Percentiles rank a stretch among this genome's conserved stretches.
phyloP scores from a whole-genome alignment of 345 rosid genomes.

The Gossypium turneri region DNA sequence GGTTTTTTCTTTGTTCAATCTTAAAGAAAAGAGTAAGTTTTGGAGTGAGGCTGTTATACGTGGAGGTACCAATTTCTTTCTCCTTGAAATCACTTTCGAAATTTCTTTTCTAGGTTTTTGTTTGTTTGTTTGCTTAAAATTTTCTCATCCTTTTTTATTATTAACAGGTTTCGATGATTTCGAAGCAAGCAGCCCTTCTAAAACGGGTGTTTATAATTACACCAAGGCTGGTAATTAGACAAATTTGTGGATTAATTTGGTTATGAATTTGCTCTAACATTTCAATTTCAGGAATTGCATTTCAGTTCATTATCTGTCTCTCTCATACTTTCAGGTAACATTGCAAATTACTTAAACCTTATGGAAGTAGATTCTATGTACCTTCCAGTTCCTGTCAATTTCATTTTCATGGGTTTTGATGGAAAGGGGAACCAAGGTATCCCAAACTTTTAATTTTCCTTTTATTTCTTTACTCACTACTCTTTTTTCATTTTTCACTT shows the following conservation, averaged over 20 bases:
- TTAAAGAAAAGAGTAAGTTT: constrained; percentile 76
- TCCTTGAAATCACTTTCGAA: neutral
- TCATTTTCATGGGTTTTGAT: constrained; percentile 91
- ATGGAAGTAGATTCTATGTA: constrained; percentile 84
- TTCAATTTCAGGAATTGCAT: neutral
- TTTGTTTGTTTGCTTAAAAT: constrained; percentile 4
- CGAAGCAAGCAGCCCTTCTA: constrained; percentile 50
- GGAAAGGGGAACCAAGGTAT: constrained; percentile 96
- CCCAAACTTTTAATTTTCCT: neutral
- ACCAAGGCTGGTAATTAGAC: constrained; percentile 68
- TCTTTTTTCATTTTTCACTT: neutral
- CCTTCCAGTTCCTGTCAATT: constrained; percentile 91
- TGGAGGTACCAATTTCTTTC: constrained; percentile 32
- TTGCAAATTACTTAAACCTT: constrained; percentile 81
- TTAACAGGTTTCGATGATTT: constrained; percentile 63
- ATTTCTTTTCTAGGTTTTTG: neutral
- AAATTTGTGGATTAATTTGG: neutral
- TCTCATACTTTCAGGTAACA: constrained; percentile 43
- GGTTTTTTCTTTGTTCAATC: constrained; percentile 84
- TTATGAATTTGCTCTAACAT: neutral
- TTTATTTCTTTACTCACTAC: neutral
- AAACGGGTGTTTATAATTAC: constrained; percentile 59
- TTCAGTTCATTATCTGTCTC: neutral
- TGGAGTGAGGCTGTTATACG: constrained; percentile 92
- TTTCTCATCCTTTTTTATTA: neutral